phyloP scores from a whole-genome alignment of 306 rosid genomes.

The Calophaca sinica region DNA sequence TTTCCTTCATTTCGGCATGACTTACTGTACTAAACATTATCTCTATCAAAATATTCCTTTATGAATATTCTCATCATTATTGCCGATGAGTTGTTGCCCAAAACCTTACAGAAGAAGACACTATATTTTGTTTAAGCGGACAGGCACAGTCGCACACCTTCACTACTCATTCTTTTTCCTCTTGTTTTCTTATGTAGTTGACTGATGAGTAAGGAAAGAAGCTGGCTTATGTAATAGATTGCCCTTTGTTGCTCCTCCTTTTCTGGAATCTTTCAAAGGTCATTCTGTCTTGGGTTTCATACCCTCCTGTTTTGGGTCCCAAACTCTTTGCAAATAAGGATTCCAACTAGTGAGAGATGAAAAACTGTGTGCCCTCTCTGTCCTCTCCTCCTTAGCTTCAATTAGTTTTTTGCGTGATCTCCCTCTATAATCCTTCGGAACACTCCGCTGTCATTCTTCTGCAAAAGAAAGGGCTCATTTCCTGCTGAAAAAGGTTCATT shows the following conservation, averaged over 20 bases:
- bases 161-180: too few species aligned
- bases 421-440: slow-evolving; percentile 40
- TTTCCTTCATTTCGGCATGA: too few species aligned
- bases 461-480: slow-evolving; percentile 52
- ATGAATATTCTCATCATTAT: too few species aligned
- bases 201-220: too few species aligned
- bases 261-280: slow-evolving; percentile 55
- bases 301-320: slow-evolving; percentile 83
- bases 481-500: slow-evolving; percentile 62
- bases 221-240: slow-evolving; percentile 10
- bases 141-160: too few species aligned
- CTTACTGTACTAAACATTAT: too few species aligned
- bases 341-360: slow-evolving; percentile 66
- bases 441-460: slow-evolving; percentile 46
- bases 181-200: too few species aligned
- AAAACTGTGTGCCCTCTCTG: slow-evolving; percentile 73
- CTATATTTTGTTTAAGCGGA: too few species aligned
- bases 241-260: slow-evolving; percentile 61
- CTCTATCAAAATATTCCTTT: too few species aligned
- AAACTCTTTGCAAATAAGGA: slow-evolving; percentile 80
- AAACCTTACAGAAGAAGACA: too few species aligned
- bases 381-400: slow-evolving; percentile 69
- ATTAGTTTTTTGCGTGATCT: slow-evolving; percentile 53
- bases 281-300: slow-evolving; percentile 55
- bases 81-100: too few species aligned